Evolutionary conservation across 2,329 filamentous ascomycete genomes (phyloP).

Genomic region (Clonostachys byssicola): DNA sequence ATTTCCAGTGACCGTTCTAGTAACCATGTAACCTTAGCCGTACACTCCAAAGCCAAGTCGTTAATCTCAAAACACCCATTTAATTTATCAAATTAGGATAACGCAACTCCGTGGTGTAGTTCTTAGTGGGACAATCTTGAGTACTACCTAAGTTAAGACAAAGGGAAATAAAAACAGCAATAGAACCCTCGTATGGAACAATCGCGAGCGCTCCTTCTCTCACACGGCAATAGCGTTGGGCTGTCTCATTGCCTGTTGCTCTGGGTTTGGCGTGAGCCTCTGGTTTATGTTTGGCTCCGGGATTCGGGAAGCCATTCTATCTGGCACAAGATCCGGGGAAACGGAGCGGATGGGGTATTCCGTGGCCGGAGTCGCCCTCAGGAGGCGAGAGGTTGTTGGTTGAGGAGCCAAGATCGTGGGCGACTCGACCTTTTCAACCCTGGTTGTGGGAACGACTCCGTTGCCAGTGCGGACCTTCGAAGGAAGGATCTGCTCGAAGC

Average conservation of each 20-base stretch:
- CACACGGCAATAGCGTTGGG: conserved; percentile 13
- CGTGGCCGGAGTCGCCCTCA: conserved; percentile 49
- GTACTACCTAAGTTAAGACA: no score
- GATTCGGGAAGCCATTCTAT: conserved; percentile 57
- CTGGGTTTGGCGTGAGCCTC: conserved; percentile 43
- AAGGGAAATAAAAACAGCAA: no score
- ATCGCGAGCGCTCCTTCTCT: background rate
- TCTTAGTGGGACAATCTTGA: no score
- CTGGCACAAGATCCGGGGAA: conserved; percentile 57
- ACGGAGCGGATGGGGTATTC: conserved; percentile 51
- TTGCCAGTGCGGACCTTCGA: conserved; percentile 51
- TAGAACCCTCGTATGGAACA: no score
- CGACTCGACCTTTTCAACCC: conserved; percentile 36
- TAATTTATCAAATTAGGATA: no score
- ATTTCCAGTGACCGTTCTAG: no score
- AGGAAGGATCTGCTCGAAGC: conserved; percentile 54
- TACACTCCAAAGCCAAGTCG: no score
- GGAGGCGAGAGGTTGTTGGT: conserved; percentile 49
- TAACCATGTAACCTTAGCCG: no score
- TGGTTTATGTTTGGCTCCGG: conserved; percentile 38
- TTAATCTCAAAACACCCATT: no score
- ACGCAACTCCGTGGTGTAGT: no score
- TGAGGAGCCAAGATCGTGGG: conserved; percentile 47
- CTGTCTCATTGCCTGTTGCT: conserved; percentile 29
- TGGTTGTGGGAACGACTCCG: conserved; percentile 28